Percentiles rank a stretch among this genome's conserved stretches.
Conservation (phyloP, 768 basidiomycete species). For the Boletus tomentosulus region DNA sequence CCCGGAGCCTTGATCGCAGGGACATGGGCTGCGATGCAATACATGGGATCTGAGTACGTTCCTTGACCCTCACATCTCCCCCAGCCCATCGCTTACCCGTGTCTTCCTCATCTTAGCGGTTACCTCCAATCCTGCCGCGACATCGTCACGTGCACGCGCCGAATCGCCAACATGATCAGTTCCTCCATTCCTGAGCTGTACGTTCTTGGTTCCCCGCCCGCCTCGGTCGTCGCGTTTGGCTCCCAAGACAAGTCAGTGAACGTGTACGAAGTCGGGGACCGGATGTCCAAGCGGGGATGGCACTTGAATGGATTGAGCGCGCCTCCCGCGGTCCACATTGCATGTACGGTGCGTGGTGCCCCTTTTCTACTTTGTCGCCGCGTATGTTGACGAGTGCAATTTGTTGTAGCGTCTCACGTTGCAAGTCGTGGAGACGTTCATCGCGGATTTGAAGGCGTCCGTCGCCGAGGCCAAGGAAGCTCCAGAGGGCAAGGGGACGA, state of each 20-base stretch:
- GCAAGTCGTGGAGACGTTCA: slow-evolving; percentile 66
- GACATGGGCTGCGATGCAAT: slow-evolving; percentile 94
- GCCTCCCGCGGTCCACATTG: slow-evolving; percentile 87
- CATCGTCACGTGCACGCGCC: slow-evolving; percentile 74
- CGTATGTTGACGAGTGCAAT: background rate
- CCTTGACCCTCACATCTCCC: background rate
- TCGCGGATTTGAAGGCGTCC: slow-evolving; percentile 77
- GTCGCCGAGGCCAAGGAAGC: slow-evolving; percentile 63
- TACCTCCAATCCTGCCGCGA: slow-evolving; percentile 81
- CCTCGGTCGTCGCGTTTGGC: slow-evolving; percentile 88
- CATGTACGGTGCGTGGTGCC: slow-evolving; percentile 69
- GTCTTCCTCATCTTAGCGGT: slow-evolving; percentile 40
- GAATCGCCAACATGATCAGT: slow-evolving; percentile 63
- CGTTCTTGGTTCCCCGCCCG: slow-evolving; percentile 84
- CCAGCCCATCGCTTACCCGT: background rate
- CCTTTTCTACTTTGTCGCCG: too few relatives aligned
- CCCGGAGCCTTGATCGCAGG: slow-evolving; percentile 92
- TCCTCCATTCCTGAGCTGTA: slow-evolving; percentile 77
- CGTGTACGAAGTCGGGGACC: slow-evolving; percentile 87
- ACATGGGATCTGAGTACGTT: slow-evolving; percentile 80
- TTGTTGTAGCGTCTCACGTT: slow-evolving; percentile 72
- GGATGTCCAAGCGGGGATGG: slow-evolving; percentile 84
- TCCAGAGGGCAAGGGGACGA: slow-evolving; percentile 72
- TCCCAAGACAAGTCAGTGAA: slow-evolving; percentile 52
- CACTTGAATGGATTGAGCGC: slow-evolving; percentile 80